Base-by-base conservation (phyloP, 2,329 filamentous ascomycete genomes). In the Cladosporium sp. region DNA sequence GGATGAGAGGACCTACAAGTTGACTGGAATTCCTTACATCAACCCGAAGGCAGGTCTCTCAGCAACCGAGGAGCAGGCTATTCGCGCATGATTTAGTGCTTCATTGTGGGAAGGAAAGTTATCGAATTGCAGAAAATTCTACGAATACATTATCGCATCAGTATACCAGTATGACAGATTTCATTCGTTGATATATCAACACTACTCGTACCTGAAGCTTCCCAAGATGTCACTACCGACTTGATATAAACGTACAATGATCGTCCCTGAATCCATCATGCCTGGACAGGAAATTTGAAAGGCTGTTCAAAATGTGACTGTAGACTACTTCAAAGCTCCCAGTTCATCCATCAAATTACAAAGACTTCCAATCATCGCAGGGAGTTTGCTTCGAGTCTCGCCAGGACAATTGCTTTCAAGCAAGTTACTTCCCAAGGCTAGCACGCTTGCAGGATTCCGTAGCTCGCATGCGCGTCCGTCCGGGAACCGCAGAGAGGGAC, bases 21-120 rank as follows among this genome's bases (percentile, higher is more conserved):
- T 80, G 53, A 80, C 77, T 1, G 78, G 78, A 2, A 78, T 80
- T 59, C 77, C 78, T 10, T 80, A 79, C 58, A 75, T 73, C 54
- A 61, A 65, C 42, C 60, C 59, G 28, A 36, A 20, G 25, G 54
- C 24, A 2, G 45, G 45, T 19, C 7, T 51, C 17, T 32, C 24
- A 6, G 54, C 54, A 3, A 47, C 39, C 4, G 45, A 50, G 36
- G 45, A 49, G 32, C 47, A 50, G 35, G 47, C 47, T 3, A 13
- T 20, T 24, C 28, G 47, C n/a, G 47, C 36, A 12, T 42, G n/a
- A 4, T 3, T 25, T 1, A 25, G 15, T 9, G 9, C 4, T 32
- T 32, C 28, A 32, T 3, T 32, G 28, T 10, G 8, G 28, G 28
- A 32, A 32, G 8, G 28, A 32, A 32, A n/a, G n/a, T n/a, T n/a